Base-by-base conservation (phyloP, 1,284 basidiomycete genomes). In the Bondarzewia mesenterica region DNA sequence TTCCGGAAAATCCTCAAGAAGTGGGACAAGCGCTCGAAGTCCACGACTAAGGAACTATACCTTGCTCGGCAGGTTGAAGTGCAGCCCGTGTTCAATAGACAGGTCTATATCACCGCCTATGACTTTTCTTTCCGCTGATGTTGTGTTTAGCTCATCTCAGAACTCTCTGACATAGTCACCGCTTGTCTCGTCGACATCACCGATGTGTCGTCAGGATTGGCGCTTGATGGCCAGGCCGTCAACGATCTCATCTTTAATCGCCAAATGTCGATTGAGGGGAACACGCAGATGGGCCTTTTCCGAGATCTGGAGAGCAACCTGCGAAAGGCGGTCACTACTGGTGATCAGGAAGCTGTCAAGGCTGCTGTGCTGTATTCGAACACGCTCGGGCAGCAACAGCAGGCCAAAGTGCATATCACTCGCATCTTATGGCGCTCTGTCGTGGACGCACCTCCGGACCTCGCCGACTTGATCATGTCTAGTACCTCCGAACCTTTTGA, bases 1-100 rank as follows among this genome's bases (percentile, higher is more conserved):
- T 99, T 99, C 67, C 82, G 95, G 46, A 99, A 99, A 67, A 99
- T 99, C 48, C 69, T 98, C 54, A 99, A 99, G 62, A 99, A 99
- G 64, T 99, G 93, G 81, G 96, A 99, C 70, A 99, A 99, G 69
- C 81, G 91, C 49, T 93, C 89, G 36, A 98, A 89, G 55, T 93
- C 87, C 14, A 88, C 86, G 29, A 98, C 89, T 15, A 98, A 96
- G 66, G 96, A 99, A 64, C 75, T 99, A 10, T 99, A 99, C 66
- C 80, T 99, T 29, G 83, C 93, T 46, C 84, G 96, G 29, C 96
- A 99, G 66, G 95, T 99, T 10, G 96, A 99, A 57, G 91, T 98
- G 12, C 96, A 99, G 62, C 96, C 95, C 3, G 93, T 93, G 41
- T 97, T 98, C 69, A 96, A 97, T 63, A 79, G 96, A 68, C 93